Evolutionary conservation across 75 land plant genomes (phyloP), one percentile per base, ranked within the genome.

Genomic region (Cupressus sempervirens): DNA sequence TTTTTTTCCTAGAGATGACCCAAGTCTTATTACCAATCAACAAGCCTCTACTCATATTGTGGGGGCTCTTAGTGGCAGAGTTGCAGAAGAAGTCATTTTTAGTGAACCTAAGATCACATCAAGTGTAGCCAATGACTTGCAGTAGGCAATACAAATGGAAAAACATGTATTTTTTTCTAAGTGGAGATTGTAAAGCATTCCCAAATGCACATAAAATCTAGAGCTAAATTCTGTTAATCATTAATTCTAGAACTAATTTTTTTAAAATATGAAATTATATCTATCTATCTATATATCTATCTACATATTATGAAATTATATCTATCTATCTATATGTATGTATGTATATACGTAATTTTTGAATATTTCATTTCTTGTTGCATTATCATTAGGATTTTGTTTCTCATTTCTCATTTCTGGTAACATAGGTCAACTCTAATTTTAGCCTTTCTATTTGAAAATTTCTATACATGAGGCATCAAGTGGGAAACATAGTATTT

Each of bases 61-160:
- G 32, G 98, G 98, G 52, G 98, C 96, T 29, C 91, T 96, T 45
- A 96, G 98, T 73, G 96, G 98, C 58, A 83, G 98, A 70, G 98
- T 96, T 35, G 92, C 95, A 32, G 98, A 96, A 86, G 94, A 94
- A 81, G 90, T 96, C 38, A 90, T 96, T 40, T 96, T 94, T 85
- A 96, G 98, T n/a, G 98, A 96, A 82, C 56, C 94, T 46, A 96
- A 96, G n/a, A n/a, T n/a, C n/a, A n/a, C n/a, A n/a, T n/a, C n/a
- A n/a, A n/a, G n/a, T n/a, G n/a, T n/a, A n/a, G 84, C 95, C 38
- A 93, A 93, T 41, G 98, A 96, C 77, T 83, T 96, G 91, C 94
- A 92, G 85, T 96, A 96, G 85, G 88, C 93, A 13, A 93, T 96
- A 45, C 92, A 93, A 45, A 93, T 94, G 79, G 96, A 96, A 36